Evolutionary conservation across 106 monocot species (phyloP).

Genomic region (Phalaenopsis equestris): DNA sequence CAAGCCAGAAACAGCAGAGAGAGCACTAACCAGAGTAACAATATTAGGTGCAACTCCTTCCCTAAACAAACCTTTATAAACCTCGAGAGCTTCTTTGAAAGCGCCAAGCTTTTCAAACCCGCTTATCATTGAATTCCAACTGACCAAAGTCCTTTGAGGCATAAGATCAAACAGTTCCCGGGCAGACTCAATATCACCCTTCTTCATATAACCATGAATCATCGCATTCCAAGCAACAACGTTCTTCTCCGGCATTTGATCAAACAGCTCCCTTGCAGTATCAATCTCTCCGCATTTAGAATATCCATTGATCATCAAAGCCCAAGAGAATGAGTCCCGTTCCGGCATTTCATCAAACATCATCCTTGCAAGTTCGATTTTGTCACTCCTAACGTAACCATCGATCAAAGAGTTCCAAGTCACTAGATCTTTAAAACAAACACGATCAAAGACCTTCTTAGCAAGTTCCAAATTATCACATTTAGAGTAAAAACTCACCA

Average conservation of each 20-base stretch:
- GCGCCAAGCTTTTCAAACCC: slow-evolving; percentile 11
- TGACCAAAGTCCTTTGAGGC: slow-evolving; percentile 18
- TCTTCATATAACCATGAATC: slow-evolving; percentile 29
- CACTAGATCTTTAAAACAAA: slow-evolving; percentile 7
- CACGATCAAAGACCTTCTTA: slow-evolving; percentile 15
- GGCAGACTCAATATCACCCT: slow-evolving; percentile 14
- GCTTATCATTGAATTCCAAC: slow-evolving; percentile 23
- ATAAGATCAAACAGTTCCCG: slow-evolving; percentile 22
- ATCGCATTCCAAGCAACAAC: slow-evolving; percentile 32
- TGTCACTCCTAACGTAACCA: slow-evolving; percentile 9
- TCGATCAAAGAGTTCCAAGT: slow-evolving; percentile 15
- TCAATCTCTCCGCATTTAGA: slow-evolving; percentile 18
- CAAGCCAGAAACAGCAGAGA: slow-evolving; percentile 14
- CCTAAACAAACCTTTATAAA: slow-evolving; percentile 4
- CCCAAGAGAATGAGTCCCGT: slow-evolving; percentile 14
- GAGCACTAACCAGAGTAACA: slow-evolving; percentile 10
- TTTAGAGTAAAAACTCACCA: slow-evolving; percentile 18
- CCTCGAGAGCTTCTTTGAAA: slow-evolving; percentile 3
- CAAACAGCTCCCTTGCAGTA: slow-evolving; percentile 17
- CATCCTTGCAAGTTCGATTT: background rate
- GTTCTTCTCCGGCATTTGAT: slow-evolving; percentile 10
- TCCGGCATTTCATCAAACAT: slow-evolving; percentile 17
- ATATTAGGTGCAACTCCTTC: slow-evolving; percentile 3
- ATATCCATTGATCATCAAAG: slow-evolving; percentile 16
- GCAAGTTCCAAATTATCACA: slow-evolving; percentile 14